phyloP scores from a whole-genome alignment of 495 filamentous ascomycete species.

The Aspergillus incahuasiensis region DNA sequence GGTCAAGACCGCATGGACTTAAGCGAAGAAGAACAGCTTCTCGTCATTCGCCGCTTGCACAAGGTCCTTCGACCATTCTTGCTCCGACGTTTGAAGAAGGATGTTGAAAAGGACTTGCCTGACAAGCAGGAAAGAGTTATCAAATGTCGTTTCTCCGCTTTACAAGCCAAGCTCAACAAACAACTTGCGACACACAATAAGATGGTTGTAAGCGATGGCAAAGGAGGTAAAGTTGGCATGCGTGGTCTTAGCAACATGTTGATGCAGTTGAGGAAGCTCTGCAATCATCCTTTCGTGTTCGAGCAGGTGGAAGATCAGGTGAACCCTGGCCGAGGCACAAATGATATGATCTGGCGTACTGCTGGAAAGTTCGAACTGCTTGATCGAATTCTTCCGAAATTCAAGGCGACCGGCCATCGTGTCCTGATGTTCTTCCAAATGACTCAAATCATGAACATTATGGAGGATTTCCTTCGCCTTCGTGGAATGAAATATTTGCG shows the following conservation, averaged over 20 bases:
- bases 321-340: constrained; percentile 81
- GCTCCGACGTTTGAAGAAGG: constrained; percentile 96
- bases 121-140: constrained; percentile 99
- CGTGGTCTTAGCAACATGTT: constrained; percentile 99
- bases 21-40: constrained; percentile 97
- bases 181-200: constrained; percentile 94
- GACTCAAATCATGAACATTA: constrained; percentile 99
- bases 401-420: constrained; percentile 80
- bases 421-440: constrained; percentile 99
- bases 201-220: constrained; percentile 88
- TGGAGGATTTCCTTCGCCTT: constrained; percentile 94
- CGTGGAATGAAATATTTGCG: constrained; percentile 80
- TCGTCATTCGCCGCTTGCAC: constrained; percentile 96
- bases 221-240: constrained; percentile 92
- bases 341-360: constrained; percentile 93
- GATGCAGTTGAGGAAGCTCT: constrained; percentile 98
- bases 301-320: constrained; percentile 97
- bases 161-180: constrained; percentile 91
- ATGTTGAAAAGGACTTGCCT: constrained; percentile 96
- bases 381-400: constrained; percentile 89
- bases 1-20: constrained; percentile 97
- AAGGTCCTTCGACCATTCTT: constrained; percentile 97
- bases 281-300: constrained; percentile 98
- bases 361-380: constrained; percentile 96
- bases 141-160: constrained; percentile 95